A percentile compares a stretch with the other conserved stretches of the same genome.
Evolutionary conservation across 176 grass and related monocot species (phyloP).

Genomic region (Juncus inflexus): DNA sequence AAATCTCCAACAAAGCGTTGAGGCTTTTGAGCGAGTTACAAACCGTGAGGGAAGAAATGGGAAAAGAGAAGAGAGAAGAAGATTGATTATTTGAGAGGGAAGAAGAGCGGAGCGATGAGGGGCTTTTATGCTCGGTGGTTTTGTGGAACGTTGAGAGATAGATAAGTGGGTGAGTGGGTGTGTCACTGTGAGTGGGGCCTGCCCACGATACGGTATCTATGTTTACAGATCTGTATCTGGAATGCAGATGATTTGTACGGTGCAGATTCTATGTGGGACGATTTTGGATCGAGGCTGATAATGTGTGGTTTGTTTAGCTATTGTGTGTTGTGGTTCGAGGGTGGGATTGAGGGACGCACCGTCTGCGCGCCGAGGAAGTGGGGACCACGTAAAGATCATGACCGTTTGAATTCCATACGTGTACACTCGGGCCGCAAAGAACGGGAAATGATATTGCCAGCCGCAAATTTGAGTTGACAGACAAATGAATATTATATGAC

Average conservation of each 20-base stretch:
- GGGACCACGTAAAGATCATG: too few species aligned
- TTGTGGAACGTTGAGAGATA: not conserved
- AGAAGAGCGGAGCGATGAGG: not conserved
- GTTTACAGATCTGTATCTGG: not conserved
- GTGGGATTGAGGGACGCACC: not conserved
- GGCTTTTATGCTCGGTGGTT: slow-evolving; percentile 22
- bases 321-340: not conserved
- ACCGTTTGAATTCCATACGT: too few species aligned
- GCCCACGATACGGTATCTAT: not conserved
- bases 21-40: slow-evolving; percentile 1
- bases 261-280: not conserved
- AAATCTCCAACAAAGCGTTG: not conserved
- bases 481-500: too few species aligned
- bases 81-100: not conserved
- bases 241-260: not conserved
- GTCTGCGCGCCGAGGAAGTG: not conserved
- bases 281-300: not conserved
- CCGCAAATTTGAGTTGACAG: too few species aligned
- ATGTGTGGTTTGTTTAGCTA: not conserved
- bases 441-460: too few species aligned
- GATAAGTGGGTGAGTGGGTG: not conserved
- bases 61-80: slow-evolving; percentile 14
- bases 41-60: not conserved
- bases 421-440: too few species aligned
- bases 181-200: slow-evolving; percentile 12